Evolutionary conservation across 2,329 filamentous ascomycete genomes (phyloP).

Genomic region (Paradendryphiella salina): DNA sequence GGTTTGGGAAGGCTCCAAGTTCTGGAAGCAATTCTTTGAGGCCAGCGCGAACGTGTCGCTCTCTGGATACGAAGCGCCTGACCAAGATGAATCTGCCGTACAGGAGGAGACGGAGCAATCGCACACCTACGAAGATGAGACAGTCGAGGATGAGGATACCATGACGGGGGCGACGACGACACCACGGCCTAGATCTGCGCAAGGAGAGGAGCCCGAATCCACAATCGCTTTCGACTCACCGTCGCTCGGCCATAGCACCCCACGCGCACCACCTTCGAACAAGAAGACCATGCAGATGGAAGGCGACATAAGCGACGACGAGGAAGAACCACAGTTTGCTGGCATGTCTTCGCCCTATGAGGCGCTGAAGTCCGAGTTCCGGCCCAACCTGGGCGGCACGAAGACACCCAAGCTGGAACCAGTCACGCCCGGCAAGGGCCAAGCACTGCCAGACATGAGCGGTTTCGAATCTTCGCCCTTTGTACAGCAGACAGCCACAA

Average conservation of each 20-base stretch:
- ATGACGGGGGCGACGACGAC: slow-evolving; percentile 52
- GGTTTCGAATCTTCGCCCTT: slow-evolving; percentile 57
- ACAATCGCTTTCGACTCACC: slow-evolving; percentile 70
- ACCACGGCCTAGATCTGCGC: slow-evolving; percentile 41
- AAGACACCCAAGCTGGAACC: slow-evolving; percentile 36
- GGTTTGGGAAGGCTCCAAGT: slow-evolving; percentile 98
- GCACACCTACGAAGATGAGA: slow-evolving; percentile 51
- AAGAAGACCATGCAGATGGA: slow-evolving; percentile 19
- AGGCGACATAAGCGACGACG: slow-evolving; percentile 17
- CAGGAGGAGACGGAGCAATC: slow-evolving; percentile 48
- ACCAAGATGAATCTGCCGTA: slow-evolving; percentile 59
- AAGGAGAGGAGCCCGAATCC: slow-evolving; percentile 51
- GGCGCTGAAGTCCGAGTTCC: slow-evolving; percentile 68
- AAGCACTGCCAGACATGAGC: slow-evolving; percentile 49
- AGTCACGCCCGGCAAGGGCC: slow-evolving; percentile 45
- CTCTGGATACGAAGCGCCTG: slow-evolving; percentile 86
- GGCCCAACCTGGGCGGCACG: slow-evolving; percentile 62
- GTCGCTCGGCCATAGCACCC: slow-evolving; percentile 64
- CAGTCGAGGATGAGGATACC: slow-evolving; percentile 43
- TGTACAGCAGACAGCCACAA: slow-evolving; percentile 48
- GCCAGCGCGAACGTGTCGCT: slow-evolving; percentile 96
- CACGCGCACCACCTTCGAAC: slow-evolving; percentile 43
- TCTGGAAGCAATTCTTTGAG: slow-evolving; percentile 99
- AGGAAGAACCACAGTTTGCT: slow-evolving; percentile 56
- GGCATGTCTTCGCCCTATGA: slow-evolving; percentile 78